A percentile compares a stretch with the other conserved stretches of the same genome.
These are phyloP conservation scores for Euphorbia peplus DNA, from an alignment of 345 rosid species.

Conservation along the genomic window DNA sequence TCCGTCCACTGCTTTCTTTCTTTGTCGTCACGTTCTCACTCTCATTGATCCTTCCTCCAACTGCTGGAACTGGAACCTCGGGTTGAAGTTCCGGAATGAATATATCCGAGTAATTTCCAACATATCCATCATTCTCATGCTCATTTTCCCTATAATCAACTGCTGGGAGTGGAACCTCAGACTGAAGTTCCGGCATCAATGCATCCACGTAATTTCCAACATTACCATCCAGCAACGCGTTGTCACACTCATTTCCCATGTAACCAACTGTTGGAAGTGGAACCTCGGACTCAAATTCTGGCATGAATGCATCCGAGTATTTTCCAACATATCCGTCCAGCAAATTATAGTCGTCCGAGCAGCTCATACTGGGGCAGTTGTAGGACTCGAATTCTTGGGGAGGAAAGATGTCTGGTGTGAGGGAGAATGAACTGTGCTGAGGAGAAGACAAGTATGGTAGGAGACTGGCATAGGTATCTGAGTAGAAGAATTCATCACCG, in stretches of 20 bases:
- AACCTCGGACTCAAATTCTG: not conserved
- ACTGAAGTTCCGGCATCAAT: too few species aligned
- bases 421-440: not conserved
- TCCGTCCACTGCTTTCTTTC: conserved; percentile 20
- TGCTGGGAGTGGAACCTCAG: conserved; percentile 15
- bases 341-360: not conserved
- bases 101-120: not conserved
- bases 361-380: not conserved
- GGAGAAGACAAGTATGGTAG: not conserved
- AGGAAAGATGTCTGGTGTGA: too few species aligned
- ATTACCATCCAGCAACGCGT: too few species aligned
- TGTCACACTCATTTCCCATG: too few species aligned
- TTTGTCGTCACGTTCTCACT: conserved; percentile 6
- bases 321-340: not conserved
- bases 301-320: not conserved
- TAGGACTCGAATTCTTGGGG: too few species aligned
- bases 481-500: not conserved
- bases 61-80: conserved; percentile 13
- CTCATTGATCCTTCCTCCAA: not conserved
- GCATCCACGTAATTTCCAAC: too few species aligned
- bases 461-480: not conserved
- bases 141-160: not conserved
- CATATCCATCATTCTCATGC: conserved; percentile 7
- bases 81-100: not conserved
- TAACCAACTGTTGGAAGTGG: conserved; percentile 13